These are phyloP conservation scores for Geotrichum restrictum DNA, from an alignment of 1,139 yeast species.

Conservation along the genomic window DNA sequence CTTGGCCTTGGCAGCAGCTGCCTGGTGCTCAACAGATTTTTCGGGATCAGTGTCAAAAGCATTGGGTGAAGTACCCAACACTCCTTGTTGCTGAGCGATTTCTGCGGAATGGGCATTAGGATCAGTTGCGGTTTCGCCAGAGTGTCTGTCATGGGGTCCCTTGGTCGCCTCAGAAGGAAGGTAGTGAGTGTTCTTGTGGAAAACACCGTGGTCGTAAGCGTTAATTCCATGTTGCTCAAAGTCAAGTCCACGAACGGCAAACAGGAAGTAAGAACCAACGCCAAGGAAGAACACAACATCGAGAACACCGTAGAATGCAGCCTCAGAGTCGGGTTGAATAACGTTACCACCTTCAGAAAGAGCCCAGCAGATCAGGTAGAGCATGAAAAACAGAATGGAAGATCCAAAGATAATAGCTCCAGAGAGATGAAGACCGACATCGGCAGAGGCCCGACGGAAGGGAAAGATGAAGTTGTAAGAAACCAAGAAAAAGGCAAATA, in stretches of 20 bases:
- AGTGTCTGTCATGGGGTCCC: constrained; percentile 5
- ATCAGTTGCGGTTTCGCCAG: constrained; percentile 11
- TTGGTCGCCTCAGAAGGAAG: not conserved
- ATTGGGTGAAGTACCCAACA: too few species aligned
- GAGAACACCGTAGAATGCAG: constrained; percentile 60
- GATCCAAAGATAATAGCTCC: constrained; percentile 22
- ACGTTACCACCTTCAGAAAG: constrained; percentile 64
- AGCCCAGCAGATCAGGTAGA: constrained; percentile 61
- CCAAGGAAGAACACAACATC: constrained; percentile 43
- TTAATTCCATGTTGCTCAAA: constrained; percentile 27
- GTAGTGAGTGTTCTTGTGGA: constrained; percentile 19
- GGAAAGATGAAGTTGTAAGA: constrained; percentile 27
- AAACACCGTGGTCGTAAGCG: constrained; percentile 24
- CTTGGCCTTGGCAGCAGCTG: too few species aligned
- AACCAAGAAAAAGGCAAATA: constrained; percentile 32
- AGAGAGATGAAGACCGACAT: constrained; percentile 14
- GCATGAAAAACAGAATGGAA: constrained; percentile 40
- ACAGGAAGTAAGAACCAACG: constrained; percentile 40
- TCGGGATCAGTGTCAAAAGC: too few species aligned
- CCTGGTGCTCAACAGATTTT: too few species aligned
- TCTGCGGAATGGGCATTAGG: not conserved
- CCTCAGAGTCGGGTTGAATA: constrained; percentile 63
- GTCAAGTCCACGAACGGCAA: constrained; percentile 25
- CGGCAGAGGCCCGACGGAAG: constrained; percentile 26
- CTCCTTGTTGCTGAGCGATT: too few species aligned